Evolutionary conservation across 352 stramenopile species (phyloP), one percentile per base, ranked within the genome.

Genomic region (Pythium grandisporangium): DNA sequence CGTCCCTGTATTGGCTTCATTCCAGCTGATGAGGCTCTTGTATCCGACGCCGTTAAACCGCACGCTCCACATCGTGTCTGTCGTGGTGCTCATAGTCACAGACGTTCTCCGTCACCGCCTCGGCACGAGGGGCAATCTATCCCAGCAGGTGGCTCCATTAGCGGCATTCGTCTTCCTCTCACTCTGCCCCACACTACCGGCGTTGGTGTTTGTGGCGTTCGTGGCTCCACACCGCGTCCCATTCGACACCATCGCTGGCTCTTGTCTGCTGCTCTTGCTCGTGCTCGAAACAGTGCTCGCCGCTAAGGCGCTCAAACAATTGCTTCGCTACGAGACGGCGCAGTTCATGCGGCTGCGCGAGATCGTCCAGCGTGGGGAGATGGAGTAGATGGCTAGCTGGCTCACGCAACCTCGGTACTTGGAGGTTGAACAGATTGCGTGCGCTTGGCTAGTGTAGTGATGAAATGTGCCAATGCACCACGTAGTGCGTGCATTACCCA

Each of bases 101-200:
- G 73, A 84, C 32, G 47, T 57, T 1, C 56, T 53, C 27, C 73
- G 73, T 14, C 83, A 79, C 47, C 79, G 65, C 37, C 55, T 87
- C 35, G 70, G 70, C 5, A 75, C 63, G 19, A 51, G 58, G 30
- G 73, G 73, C 19, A 84, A 82, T 30, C 51, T 84, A 36, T 62
- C 58, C 23, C 49, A 53, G 13, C 66, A 82, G 21, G 73, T 86
- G 37, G 80, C 83, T 39, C 63, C 75, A 11, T 53, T 86, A 37
- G 76, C 70, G 12, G 70, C 65, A 17, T 86, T 84, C 37, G 58
- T 84, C 43, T 80, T 87, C 43, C 46, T 87, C 32, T 74, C 73
- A 14, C 45, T 73, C 25, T 87, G 74, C 30, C 74, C 71, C 5
- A 35, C 78, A 35, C 38, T 78, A 2, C 74, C 74, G 26, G 66